phyloP scores from a whole-genome alignment of 192 early-diverging fungal genomes.

The Umbelopsis sp. region DNA sequence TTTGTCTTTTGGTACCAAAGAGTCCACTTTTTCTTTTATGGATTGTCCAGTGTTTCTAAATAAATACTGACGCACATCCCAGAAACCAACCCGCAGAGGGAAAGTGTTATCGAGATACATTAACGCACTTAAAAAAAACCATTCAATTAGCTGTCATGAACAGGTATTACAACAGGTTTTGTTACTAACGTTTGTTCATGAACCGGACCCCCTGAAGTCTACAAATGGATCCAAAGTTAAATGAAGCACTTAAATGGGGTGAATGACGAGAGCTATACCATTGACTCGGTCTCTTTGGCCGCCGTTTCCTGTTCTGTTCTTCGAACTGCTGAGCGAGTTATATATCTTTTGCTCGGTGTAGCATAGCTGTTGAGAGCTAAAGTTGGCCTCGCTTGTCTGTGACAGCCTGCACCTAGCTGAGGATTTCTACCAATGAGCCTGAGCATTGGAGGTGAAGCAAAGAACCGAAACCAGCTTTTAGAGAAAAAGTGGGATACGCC shows the following conservation, averaged over 20 bases:
- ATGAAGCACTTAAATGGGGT: neutral
- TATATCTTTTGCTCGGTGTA: neutral
- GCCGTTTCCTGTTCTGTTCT: conserved; percentile 19
- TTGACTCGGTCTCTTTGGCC: conserved; percentile 12
- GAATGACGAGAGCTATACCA: neutral
- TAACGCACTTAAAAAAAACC: neutral
- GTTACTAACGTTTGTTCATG: conserved; percentile 3
- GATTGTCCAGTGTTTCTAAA: conserved; percentile 25
- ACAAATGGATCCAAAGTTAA: neutral
- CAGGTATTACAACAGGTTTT: neutral
- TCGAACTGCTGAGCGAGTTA: conserved; percentile 6
- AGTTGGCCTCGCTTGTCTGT: neutral
- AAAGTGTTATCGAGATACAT: conserved; percentile 47
- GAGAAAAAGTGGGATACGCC: neutral
- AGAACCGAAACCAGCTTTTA: neutral
- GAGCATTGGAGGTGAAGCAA: neutral
- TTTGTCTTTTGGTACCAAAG: conserved; percentile 40
- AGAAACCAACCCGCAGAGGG: conserved; percentile 36
- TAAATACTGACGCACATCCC: conserved; percentile 42
- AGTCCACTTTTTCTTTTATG: conserved; percentile 24
- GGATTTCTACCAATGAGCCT: conserved; percentile 1
- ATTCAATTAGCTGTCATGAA: neutral
- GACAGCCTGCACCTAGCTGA: neutral
- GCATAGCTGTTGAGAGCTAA: neutral
- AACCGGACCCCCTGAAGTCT: neutral